A percentile compares a stretch with the other conserved stretches of the same genome.
phyloP scores from a whole-genome alignment of 129 eudicot species.

The Pulicaria dysenterica region DNA sequence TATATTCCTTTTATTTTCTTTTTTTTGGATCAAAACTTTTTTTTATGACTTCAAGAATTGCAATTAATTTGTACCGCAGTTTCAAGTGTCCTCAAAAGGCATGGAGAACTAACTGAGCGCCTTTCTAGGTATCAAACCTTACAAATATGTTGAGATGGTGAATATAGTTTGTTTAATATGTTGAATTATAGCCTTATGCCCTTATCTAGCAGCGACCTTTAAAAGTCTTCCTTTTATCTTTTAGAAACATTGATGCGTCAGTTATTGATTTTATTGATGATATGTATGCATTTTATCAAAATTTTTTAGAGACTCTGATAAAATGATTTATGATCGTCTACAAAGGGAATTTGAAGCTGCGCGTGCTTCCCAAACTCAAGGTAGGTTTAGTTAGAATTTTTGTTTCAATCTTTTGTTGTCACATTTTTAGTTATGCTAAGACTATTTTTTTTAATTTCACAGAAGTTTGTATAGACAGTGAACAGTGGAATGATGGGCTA shows the following conservation, averaged over 20 bases:
- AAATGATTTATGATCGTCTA: conserved; percentile 86
- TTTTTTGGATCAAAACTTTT: conserved; percentile 18
- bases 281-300: conserved; percentile 14
- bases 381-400: conserved; percentile 31
- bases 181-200: no score
- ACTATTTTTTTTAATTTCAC: conserved; percentile 20
- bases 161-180: background rate
- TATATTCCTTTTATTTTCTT: conserved; percentile 12
- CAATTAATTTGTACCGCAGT: conserved; percentile 46
- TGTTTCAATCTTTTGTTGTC: background rate
- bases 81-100: conserved; percentile 72
- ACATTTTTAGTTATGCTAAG: conserved; percentile 23
- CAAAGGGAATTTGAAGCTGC: conserved; percentile 91
- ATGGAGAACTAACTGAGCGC: conserved; percentile 77
- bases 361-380: conserved; percentile 81
- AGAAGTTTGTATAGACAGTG: conserved; percentile 80
- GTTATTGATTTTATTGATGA: no score
- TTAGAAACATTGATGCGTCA: no score
- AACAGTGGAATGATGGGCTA: conserved; percentile 95
- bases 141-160: background rate
- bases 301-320: conserved; percentile 79
- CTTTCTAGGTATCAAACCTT: conserved; percentile 75
- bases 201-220: no score
- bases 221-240: no score
- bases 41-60: conserved; percentile 11